Evolutionary conservation across 805 yeast genomes (phyloP), one percentile per base, ranked within the genome.

Genomic region (Suhomyces vadensis): DNA sequence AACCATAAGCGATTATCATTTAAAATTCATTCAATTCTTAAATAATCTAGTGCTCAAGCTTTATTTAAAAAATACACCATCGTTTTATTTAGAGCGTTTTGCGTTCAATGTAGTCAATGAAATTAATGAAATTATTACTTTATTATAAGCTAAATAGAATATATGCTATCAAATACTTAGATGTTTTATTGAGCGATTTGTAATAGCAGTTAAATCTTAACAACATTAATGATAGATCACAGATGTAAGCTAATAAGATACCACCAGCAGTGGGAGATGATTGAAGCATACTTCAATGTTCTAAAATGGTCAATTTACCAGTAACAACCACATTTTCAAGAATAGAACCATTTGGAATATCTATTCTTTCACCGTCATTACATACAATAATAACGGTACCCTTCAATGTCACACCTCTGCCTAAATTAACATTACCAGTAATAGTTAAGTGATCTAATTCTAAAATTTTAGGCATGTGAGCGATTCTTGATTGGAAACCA

Each of bases 341-440:
- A 43, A 91, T 77, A 10, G 96, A 81, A 31, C 99, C 99, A 62
- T 94, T 91, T 57, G 99, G 99, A 75, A 94, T 89, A 64, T 94
- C 97, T 59, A 94, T 94, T 73, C 82, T 87, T 65, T 90, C 94
- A 49, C 97, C 97, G 61, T 94, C 98, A 47, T 91, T 90, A 69
- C 97, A 92, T 42, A 94, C 98, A 56, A 94, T 88, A 61, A 94
- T 94, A 49, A 94, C 99, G 8, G 98, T 94, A 53, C 99, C 99
- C 77, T 87, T 94, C 63, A 94, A 80, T 40, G 87, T 84, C 52
- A 94, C 95, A 58, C 81, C 82, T 66, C 86, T 87, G 61, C 99
- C 99, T 55, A 94, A 77, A 58, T 71, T 80, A 36, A 94, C 99
- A 63, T 94, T 92, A 70, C 99, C 99, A 43, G 98, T 94, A 53